Conservation (phyloP, 768 basidiomycete genomes). For the Leucocoprinus leucothites region DNA sequence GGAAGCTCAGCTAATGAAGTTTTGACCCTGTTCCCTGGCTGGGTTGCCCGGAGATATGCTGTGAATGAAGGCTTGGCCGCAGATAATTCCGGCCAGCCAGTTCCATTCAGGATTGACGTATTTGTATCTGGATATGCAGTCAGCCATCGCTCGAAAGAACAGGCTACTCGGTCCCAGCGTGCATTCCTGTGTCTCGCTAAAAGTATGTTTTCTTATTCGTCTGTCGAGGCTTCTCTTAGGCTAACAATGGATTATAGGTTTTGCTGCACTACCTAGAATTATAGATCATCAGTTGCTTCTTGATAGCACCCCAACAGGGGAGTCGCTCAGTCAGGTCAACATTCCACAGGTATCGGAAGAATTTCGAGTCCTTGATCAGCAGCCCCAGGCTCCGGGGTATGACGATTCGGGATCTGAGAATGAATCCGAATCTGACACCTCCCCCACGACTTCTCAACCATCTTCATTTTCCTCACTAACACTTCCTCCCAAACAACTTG, state of each 20-base stretch:
- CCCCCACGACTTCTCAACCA: constrained; percentile 17
- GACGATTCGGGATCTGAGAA: constrained; percentile 20
- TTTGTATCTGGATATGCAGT: constrained; percentile 78
- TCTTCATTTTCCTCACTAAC: constrained; percentile 1
- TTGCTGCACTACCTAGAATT: constrained; percentile 70
- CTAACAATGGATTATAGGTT: constrained; percentile 41
- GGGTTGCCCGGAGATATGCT: constrained; percentile 59
- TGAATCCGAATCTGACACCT: constrained; percentile 10
- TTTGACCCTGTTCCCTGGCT: constrained; percentile 73
- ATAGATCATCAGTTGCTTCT: constrained; percentile 13
- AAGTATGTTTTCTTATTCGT: constrained; percentile 39
- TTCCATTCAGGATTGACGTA: constrained; percentile 65
- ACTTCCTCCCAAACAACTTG: constrained; percentile 14
- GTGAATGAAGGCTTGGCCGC: neutral
- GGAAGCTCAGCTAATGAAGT: constrained; percentile 31
- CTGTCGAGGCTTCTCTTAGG: neutral
- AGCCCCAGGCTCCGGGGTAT: constrained; percentile 37
- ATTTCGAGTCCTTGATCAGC: constrained; percentile 49
- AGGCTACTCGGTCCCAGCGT: constrained; percentile 68
- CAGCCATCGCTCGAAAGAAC: constrained; percentile 52
- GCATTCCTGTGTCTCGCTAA: constrained; percentile 78
- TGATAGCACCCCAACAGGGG: constrained; percentile 24
- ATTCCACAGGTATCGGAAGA: constrained; percentile 42
- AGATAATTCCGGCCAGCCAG: constrained; percentile 12
- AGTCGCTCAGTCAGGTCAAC: constrained; percentile 22